Evolutionary conservation across 371 early-diverging fungal genomes (phyloP), one percentile per base, ranked within the genome.

Genomic region (Blastocladiella emersonii): DNA sequence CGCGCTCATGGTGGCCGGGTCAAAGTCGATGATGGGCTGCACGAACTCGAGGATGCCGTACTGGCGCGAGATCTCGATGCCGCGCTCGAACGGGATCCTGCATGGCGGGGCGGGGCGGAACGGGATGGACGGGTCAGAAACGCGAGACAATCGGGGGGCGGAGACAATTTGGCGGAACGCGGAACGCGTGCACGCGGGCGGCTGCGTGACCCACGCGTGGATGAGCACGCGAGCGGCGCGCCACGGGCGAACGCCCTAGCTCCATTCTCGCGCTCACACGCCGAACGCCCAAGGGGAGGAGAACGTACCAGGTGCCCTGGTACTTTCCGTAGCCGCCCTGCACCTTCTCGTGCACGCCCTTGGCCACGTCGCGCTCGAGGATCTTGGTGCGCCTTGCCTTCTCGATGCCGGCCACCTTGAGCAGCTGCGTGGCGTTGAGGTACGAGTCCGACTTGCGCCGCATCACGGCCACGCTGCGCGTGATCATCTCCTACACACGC

Each of bases 251-350:
- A n/a, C n/a, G n/a, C n/a, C 39, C 61, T 56, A 68, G 2, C 15
- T 51, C 5, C 27, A 13, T 37, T 25, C 23, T 53, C 1, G 34
- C 19, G 35, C 21, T 49, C n/a, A n/a, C n/a, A n/a, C n/a, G n/a
- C n/a, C n/a, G n/a, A n/a, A n/a, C n/a, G n/a, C n/a, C n/a, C 1
- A 57, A n/a, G n/a, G n/a, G n/a, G n/a, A n/a, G 1, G 30, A n/a
- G n/a, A n/a, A 43, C 71, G 71, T 78, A 87, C 87, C 84, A 80
- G 21, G 83, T 91, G 66, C 95, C 95, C 76, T 94, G 93, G 70
- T 92, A 93, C 76, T 93, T 93, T 36, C 95, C 95, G 65, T 94
- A 93, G 17, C 95, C 95, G 21, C 95, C 95, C 73, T 93, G 94
- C 7, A 95, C 86, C 70, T 93, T 93, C 61, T 93, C 94, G 66